A percentile compares a stretch with the other conserved stretches of the same genome.
phyloP scores from a whole-genome alignment of 1,139 yeast species.

The Sugiyamaella pinicola region DNA sequence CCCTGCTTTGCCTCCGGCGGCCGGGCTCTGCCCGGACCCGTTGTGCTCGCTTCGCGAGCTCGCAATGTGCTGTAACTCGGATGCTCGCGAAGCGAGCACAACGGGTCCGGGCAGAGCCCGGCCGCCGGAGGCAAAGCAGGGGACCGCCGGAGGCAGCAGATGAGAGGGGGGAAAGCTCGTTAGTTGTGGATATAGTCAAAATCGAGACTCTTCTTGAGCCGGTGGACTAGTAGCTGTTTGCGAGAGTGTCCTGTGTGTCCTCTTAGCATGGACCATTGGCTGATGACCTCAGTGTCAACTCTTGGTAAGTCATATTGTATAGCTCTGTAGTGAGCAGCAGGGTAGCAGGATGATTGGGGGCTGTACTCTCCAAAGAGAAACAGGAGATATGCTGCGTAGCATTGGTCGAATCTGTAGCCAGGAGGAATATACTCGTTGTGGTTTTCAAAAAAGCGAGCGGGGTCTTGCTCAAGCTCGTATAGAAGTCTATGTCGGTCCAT shows the following conservation, averaged over 20 bases:
- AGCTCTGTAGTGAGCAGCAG: slow-evolving; percentile 5
- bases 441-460: slow-evolving; percentile 1
- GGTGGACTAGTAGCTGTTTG: not conserved
- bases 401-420: slow-evolving; percentile 8
- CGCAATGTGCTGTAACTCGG: too few species aligned
- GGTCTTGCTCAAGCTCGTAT: slow-evolving; percentile 4
- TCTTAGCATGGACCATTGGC: slow-evolving; percentile 3
- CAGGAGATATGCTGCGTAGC: slow-evolving; percentile 5
- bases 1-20: too few species aligned
- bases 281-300: slow-evolving; percentile 5
- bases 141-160: too few species aligned
- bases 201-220: slow-evolving; percentile 1
- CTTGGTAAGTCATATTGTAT: slow-evolving; percentile 2
- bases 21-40: too few species aligned
- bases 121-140: too few species aligned
- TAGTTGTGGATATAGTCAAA: not conserved
- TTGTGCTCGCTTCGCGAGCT: too few species aligned
- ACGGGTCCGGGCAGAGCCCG: too few species aligned
- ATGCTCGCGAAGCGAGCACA: too few species aligned
- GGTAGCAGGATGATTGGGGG: not conserved
- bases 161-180: too few species aligned
- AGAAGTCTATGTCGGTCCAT: not conserved
- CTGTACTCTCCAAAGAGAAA: slow-evolving; percentile 1
- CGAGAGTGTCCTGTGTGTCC: slow-evolving; percentile 1
- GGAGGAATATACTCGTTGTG: slow-evolving; percentile 10